Percentiles rank a stretch among this genome's conserved stretches.
phyloP scores from a whole-genome alignment of 129 eudicot genomes.

The Sambucus nigra region DNA sequence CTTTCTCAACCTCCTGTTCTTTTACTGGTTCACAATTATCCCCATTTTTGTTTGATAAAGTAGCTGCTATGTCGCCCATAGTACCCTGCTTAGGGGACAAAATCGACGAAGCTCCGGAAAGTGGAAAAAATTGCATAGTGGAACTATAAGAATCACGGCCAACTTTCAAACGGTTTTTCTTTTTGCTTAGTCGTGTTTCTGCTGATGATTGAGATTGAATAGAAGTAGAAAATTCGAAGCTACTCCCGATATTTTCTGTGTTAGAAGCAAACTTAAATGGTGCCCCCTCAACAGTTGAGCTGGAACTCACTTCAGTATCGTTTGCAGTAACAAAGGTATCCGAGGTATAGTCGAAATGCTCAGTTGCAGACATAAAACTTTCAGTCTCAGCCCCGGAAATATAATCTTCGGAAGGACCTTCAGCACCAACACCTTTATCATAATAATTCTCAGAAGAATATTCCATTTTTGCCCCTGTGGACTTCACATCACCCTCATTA shows the following conservation, averaged over 20 bases:
- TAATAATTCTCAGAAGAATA: conserved; percentile 23
- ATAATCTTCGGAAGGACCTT: conserved; percentile 26
- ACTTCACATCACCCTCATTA: no score
- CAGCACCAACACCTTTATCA: conserved; percentile 21
- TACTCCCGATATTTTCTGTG: conserved; percentile 31
- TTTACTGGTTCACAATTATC: conserved; percentile 25
- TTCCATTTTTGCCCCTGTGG: no score
- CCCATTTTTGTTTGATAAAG: conserved; percentile 18
- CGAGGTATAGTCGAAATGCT: conserved; percentile 38
- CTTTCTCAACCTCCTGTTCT: conserved; percentile 30
- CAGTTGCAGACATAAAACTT: conserved; percentile 68
- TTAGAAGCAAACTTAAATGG: conserved; percentile 39
- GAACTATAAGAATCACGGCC: conserved; percentile 37
- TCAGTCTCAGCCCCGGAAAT: conserved; percentile 62
- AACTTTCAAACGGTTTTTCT: conserved; percentile 45
- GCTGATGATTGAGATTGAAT: conserved; percentile 34
- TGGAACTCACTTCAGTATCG: conserved; percentile 44
- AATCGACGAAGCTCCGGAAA: conserved; percentile 33
- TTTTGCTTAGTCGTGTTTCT: conserved; percentile 44
- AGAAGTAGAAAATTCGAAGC: conserved; percentile 62
- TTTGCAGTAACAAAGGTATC: conserved; percentile 49
- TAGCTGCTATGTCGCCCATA: conserved; percentile 21
- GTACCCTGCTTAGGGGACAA: conserved; percentile 26
- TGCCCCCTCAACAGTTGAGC: conserved; percentile 22
- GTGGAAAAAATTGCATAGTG: conserved; percentile 24